Percentiles rank a stretch among this genome's conserved stretches.
Evolutionary conservation across 2,329 filamentous ascomycete species (phyloP).

Genomic region (Fusarium sublunatum): DNA sequence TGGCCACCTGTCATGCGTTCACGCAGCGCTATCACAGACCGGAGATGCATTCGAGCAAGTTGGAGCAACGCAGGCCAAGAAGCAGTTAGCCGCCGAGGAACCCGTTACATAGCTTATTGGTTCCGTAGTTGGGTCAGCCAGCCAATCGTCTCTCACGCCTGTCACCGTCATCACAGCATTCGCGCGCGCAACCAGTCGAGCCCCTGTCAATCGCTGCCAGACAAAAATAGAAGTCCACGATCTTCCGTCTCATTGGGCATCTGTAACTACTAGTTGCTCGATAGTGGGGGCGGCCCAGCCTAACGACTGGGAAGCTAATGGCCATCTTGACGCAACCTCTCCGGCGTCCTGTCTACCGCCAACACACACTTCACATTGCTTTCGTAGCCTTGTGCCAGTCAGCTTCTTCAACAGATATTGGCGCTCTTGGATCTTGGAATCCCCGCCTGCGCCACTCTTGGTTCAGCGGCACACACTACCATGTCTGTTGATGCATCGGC

Average conservation of each 20-base stretch:
- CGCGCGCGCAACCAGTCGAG: conserved; percentile 53
- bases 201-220: conserved; percentile 42
- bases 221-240: conserved; percentile 52
- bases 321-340: conserved; percentile 38
- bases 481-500: conserved; percentile 40
- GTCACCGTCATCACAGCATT: conserved; percentile 44
- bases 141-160: conserved; percentile 46
- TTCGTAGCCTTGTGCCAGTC: conserved; percentile 41
- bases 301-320: conserved; percentile 37
- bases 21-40: conserved; percentile 41
- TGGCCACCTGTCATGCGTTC: conserved; percentile 42
- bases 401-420: conserved; percentile 37
- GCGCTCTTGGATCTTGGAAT: conserved; percentile 22
- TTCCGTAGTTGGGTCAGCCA: conserved; percentile 11
- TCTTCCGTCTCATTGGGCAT: conserved; percentile 50
- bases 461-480: conserved; percentile 25
- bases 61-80: conserved; percentile 33
- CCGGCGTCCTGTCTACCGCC: conserved; percentile 34
- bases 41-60: conserved; percentile 17
- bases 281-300: conserved; percentile 39
- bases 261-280: conserved; percentile 30
- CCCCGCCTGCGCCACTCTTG: conserved; percentile 29
- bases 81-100: conserved; percentile 45
- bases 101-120: conserved; percentile 38
- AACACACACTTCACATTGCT: conserved; percentile 36